Base-by-base conservation (phyloP, 2,329 filamentous ascomycete species). In the Epichloe coenophiala region DNA sequence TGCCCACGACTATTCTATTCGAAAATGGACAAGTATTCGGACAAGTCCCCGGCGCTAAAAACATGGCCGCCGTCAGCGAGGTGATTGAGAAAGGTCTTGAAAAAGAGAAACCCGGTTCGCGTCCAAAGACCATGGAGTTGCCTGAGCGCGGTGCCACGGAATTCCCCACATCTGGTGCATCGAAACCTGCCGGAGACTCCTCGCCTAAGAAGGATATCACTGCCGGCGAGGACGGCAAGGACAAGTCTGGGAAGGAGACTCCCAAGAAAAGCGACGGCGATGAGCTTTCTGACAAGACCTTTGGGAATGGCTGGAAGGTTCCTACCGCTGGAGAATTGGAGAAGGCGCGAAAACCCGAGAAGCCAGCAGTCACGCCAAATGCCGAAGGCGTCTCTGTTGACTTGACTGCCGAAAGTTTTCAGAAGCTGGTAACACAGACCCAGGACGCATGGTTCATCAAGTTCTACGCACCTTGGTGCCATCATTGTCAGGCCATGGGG, bases 401-500 rank as follows among this genome's bases (percentile, higher is more conserved):
- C 6, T 75, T 98, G 48, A 89, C 82, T 2, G 83, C 86, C 0
- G 89, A 96, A 63, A 87, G 75, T 55, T 98, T 98, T 71, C 84
- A 94, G 64, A 81, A 79, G 52, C 73, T 84, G 38, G 90, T 98
- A 45, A 95, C 88, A 3, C 86, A 83, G 64, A 89, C 88, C 0
- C 81, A 86, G 56, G 89, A 97, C 55, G 84, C 90, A 5, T 98
- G 93, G 93, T 96, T 98, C 63, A 82, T 98, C 74, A 98, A 98
- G 68, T 97, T 98, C 65, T 97, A 96, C 65, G 90, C 88, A 17
- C 94, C 93, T 5, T 97, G 91, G 93, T 98, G 93, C 66, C 81
- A 83, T 58, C 93, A 98, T 68, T 98, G 94, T 68, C 87, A 95
- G 69, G 87, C 87, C 38, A 81, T 98, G 76, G 88, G 86, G 37